Evolutionary conservation across 164 flowering plant species (phyloP), one percentile per base, ranked within the genome.

Genomic region (Litsea cubeba): DNA sequence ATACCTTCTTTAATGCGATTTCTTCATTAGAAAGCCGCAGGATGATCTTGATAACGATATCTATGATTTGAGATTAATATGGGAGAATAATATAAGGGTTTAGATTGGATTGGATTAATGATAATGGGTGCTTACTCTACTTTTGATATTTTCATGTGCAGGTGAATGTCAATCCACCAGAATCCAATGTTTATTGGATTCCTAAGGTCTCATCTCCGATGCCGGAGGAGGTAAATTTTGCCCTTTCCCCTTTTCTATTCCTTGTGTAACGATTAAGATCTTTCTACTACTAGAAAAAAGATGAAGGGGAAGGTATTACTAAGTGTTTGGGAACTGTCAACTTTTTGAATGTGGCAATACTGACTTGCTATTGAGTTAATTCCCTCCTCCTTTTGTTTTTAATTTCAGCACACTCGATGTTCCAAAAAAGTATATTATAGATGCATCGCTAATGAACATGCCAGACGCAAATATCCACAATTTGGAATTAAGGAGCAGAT

Each of bases 81-180:
- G 12, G 57, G 5, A 50, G 17, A 3, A 50, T 5, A 0, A 28
- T 28, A 28, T 28, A 28, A 28, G 30, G 30, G 30, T 28, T 28
- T 17, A 50, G 17, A 50, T 50, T 6, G 12, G 17, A 5, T 35
- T 5, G 40, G 40, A 35, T 35, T 6, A 35, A 35, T 35, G 40
- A 35, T 6, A 35, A 35, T 5, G 6, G 40, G 40, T 35, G 7
- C 8, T 35, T 35, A 6, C 40, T 35, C 40, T 35, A 54, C 20
- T 54, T 54, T 18, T 15, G 15, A 54, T 14, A 15, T 54, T 70
- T 40, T 23, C 30, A 5, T 8, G 23, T 77, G 72, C 74, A 95
- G 99, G 92, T 95, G 98, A 93, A 95, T 80, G 99, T 95, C 6
- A 92, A 98, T 65, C 97, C 97, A 12, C 98, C 98, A 0, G 98